Evolutionary conservation across 2,329 filamentous ascomycete species (phyloP).

Genomic region (Xylariaceae sp.): DNA sequence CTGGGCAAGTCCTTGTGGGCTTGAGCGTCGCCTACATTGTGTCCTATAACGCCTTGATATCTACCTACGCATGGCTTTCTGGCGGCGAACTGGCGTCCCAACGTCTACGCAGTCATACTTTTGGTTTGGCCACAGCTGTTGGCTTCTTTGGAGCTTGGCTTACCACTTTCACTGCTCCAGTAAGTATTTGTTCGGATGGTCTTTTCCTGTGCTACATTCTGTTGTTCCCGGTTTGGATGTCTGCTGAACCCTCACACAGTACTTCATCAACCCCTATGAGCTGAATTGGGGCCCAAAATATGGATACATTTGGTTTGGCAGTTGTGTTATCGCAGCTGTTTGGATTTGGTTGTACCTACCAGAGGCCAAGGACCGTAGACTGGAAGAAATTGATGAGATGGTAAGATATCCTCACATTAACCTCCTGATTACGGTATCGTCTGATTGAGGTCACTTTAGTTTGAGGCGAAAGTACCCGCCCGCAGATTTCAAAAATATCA

Average conservation of each 20-base stretch:
- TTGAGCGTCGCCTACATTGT: conserved; percentile 52
- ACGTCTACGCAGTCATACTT: conserved; percentile 52
- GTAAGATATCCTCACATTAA: conserved; percentile 28
- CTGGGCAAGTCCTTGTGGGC: conserved; percentile 47
- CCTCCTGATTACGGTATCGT: background rate
- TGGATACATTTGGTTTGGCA: conserved; percentile 51
- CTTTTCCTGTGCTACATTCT: too few relatives aligned
- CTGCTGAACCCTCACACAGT: conserved; percentile 31
- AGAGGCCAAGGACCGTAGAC: conserved; percentile 49
- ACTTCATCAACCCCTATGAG: conserved; percentile 53
- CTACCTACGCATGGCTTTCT: conserved; percentile 54
- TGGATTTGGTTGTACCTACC: conserved; percentile 49
- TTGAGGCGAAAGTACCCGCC: conserved; percentile 34
- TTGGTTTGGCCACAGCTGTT: conserved; percentile 50
- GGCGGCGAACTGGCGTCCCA: conserved; percentile 56
- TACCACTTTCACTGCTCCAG: conserved; percentile 49
- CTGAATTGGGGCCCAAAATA: conserved; percentile 57
- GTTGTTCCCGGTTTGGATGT: too few relatives aligned
- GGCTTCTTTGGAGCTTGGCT: conserved; percentile 55
- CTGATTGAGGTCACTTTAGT: conserved; percentile 24
- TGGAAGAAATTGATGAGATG: conserved; percentile 56
- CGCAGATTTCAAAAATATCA: conserved; percentile 35
- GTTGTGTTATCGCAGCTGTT: conserved; percentile 29
- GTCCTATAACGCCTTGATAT: conserved; percentile 50
- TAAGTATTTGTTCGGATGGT: too few relatives aligned